Base-by-base conservation (phyloP, 2,329 filamentous ascomycete species). In the Alternaria gansuensis region DNA sequence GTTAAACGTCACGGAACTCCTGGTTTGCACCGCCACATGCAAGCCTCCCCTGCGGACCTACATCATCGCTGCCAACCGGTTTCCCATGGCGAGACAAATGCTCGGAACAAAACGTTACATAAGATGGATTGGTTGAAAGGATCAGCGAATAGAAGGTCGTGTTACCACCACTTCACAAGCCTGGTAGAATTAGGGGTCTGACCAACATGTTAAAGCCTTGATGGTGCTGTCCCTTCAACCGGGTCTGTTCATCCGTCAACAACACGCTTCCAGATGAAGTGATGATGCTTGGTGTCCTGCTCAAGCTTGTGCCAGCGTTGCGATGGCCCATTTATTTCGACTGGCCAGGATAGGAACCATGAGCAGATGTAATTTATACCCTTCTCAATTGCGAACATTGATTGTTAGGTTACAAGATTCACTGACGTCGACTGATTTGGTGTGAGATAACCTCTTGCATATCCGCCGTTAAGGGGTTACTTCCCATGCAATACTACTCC, bases 401-500 rank as follows among this genome's bases (percentile, higher is more conserved):
- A 8, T 48, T 10, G 23, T 34, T 14, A 24, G 13, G 21, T 10
- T 14, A 21, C 13, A 48, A 7, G 13, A 40, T n/a, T n/a, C 24
- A 36, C 44, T 48, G 29, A 54, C 17, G 28, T 45, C 21, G 33
- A 36, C 44, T 4, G 17, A 34, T 41, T 13, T 41, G 59, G 59
- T 53, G 52, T 52, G 23, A 54, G 23, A 54, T 59, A 33, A 50
- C 54, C 6, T 53, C 56, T 4, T 62, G 59, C 13, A 34, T 56
- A 29, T 45, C 52, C 0, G 51, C 56, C 13, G 52, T 59, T 13
- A 44, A 62, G 28, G 28, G 41, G 45, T 14, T 53, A 62, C 39
- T 59, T 62, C 26, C 56, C 59, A 14, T 62, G 52, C 44, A 24
- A 31, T 28, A 52, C 28, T 17, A 28, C 43, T 13, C 24, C 26